Evolutionary conservation across 805 yeast species (phyloP).

Genomic region (Candida caryicola): DNA sequence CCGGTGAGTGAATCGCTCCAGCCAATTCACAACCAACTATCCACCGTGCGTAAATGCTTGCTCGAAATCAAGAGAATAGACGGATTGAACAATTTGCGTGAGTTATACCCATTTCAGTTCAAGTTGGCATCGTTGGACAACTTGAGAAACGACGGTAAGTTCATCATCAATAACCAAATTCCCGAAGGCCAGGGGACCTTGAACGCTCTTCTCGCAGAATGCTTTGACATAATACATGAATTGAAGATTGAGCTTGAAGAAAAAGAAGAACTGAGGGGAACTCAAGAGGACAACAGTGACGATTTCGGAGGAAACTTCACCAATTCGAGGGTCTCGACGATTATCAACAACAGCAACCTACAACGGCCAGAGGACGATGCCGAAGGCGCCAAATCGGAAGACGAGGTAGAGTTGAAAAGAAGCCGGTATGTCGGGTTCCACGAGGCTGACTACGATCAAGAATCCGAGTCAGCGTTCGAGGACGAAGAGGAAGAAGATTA

Average conservation of each 20-base stretch:
- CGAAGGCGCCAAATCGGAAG: constrained; percentile 34
- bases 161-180: constrained; percentile 78
- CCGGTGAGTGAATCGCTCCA: constrained; percentile 93
- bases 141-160: constrained; percentile 85
- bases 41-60: constrained; percentile 87
- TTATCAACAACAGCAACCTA: constrained; percentile 2
- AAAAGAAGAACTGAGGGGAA: constrained; percentile 34
- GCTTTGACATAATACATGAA: constrained; percentile 92
- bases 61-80: constrained; percentile 90
- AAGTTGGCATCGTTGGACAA: constrained; percentile 89
- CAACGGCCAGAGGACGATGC: constrained; percentile 5
- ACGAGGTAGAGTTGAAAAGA: constrained; percentile 44
- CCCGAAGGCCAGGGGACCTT: constrained; percentile 99
- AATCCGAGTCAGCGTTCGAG: constrained; percentile 31
- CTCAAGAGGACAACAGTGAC: constrained; percentile 12
- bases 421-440: constrained; percentile 42
- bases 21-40: constrained; percentile 88
- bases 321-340: constrained; percentile 9
- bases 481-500: constrained; percentile 17
- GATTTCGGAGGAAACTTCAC: constrained; percentile 13
- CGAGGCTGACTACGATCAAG: constrained; percentile 46
- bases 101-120: constrained; percentile 93
- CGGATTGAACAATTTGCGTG: constrained; percentile 83
- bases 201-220: constrained; percentile 85
- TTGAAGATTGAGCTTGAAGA: constrained; percentile 82